These are phyloP conservation scores for Coprinellus micaceus DNA, from an alignment of 768 basidiomycete genomes.

Conservation along the genomic window DNA sequence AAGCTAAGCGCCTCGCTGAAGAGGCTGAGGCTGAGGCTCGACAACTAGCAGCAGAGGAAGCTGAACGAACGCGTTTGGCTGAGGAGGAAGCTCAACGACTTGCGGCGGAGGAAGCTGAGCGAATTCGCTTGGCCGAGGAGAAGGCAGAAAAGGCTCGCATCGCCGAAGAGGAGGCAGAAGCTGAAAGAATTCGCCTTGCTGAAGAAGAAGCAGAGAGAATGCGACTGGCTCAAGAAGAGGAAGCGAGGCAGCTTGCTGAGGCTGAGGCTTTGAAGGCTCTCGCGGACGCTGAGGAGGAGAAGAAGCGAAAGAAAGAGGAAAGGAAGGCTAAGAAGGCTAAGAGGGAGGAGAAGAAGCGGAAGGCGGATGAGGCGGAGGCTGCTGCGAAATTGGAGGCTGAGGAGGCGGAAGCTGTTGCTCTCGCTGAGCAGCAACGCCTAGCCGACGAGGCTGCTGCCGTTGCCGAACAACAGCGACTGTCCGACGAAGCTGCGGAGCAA, in stretches of 20 bases:
- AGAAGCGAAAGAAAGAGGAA: background rate
- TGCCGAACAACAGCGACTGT: background rate
- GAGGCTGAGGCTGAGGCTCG: background rate
- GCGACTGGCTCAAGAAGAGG: slow-evolving; percentile 5
- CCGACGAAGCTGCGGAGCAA: slow-evolving; percentile 1
- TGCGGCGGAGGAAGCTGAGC: background rate
- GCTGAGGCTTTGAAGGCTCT: background rate
- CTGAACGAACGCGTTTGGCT: background rate
- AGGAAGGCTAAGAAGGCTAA: background rate
- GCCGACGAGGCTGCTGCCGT: background rate
- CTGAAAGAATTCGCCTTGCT: background rate
- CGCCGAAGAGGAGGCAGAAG: slow-evolving; percentile 2
- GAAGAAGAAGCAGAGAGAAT: background rate
- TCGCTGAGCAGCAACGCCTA: background rate
- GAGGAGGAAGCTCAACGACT: background rate
- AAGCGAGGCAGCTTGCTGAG: background rate
- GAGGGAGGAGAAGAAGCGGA: slow-evolving; percentile 3
- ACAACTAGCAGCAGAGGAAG: background rate
- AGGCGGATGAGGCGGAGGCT: background rate
- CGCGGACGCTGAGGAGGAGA: too few relatives aligned
- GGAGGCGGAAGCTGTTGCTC: too few relatives aligned
- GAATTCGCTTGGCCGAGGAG: background rate
- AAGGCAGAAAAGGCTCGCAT: slow-evolving; percentile 5
- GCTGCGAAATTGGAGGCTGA: background rate
- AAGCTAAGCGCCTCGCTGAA: slow-evolving; percentile 5